A percentile compares a stretch with the other conserved stretches of the same genome.
These are phyloP conservation scores for Mycena metata DNA, from an alignment of 768 basidiomycete genomes.

Conservation along the genomic window DNA sequence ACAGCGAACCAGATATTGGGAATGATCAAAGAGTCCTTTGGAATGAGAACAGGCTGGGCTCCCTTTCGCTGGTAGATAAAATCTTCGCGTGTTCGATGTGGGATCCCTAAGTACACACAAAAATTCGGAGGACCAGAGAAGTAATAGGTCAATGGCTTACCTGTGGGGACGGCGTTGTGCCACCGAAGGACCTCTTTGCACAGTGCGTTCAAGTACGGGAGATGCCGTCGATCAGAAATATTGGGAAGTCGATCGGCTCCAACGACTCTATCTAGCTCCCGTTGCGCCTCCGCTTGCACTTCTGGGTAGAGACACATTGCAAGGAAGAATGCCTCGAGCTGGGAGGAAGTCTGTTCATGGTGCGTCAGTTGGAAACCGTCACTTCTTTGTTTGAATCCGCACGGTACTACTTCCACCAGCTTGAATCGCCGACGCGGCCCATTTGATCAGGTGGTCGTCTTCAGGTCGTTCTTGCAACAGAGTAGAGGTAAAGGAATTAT, in stretches of 20 bases:
- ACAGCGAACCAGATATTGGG: conserved; percentile 43
- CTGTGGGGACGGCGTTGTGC: conserved; percentile 25
- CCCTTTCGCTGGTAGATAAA: conserved; percentile 40
- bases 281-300: conserved; percentile 42
- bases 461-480: conserved; percentile 34
- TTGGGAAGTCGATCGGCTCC: conserved; percentile 43
- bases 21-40: conserved; percentile 43
- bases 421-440: conserved; percentile 50
- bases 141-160: conserved; percentile 36
- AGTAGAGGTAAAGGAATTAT: conserved; percentile 40
- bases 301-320: conserved; percentile 48
- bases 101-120: conserved; percentile 42
- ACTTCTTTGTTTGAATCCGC: not conserved
- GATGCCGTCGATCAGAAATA: conserved; percentile 39
- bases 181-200: conserved; percentile 44
- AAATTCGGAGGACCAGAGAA: conserved; percentile 15
- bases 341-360: conserved; percentile 39
- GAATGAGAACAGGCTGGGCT: conserved; percentile 36
- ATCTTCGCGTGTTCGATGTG: conserved; percentile 46
- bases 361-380: not conserved
- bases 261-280: conserved; percentile 45
- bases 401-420: conserved; percentile 51
- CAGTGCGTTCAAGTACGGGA: conserved; percentile 46
- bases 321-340: conserved; percentile 44
- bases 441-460: conserved; percentile 44